phyloP scores from a whole-genome alignment of 2,329 filamentous ascomycete species.

The Atkinsonella hypoxylon region DNA sequence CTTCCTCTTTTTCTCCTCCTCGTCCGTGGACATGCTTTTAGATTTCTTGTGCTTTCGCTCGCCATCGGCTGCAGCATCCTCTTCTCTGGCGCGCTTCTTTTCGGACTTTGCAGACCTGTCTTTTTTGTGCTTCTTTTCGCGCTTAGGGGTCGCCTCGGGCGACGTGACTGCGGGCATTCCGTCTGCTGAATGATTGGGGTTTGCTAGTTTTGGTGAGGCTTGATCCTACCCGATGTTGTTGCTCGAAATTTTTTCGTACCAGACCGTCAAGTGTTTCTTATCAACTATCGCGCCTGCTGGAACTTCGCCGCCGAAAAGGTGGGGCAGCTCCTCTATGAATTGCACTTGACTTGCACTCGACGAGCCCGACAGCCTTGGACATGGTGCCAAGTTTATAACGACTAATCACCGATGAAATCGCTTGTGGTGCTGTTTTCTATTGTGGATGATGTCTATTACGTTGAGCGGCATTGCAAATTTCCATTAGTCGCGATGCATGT shows the following conservation, averaged over 20 bases:
- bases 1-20: slow-evolving; percentile 21
- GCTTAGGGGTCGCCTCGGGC: slow-evolving; percentile 18
- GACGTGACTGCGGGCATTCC: slow-evolving; percentile 18
- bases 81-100: slow-evolving; percentile 34
- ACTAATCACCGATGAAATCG: no score
- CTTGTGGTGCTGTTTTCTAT: no score
- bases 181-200: background rate
- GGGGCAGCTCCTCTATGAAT: background rate
- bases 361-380: no score
- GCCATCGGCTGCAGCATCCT: slow-evolving; percentile 24
- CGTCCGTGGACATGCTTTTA: slow-evolving; percentile 29
- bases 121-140: slow-evolving; percentile 29
- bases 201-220: slow-evolving; percentile 4
- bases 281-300: background rate
- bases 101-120: slow-evolving; percentile 21
- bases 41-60: slow-evolving; percentile 39
- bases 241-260: background rate
- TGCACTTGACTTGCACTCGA: no score
- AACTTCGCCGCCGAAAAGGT: background rate
- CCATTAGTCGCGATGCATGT: no score
- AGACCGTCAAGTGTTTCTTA: no score
- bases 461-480: no score
- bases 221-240: background rate
- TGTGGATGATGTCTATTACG: no score
- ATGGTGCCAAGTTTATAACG: no score